Evolutionary conservation across 129 eudicot species (phyloP), one percentile per base, ranked within the genome.

Genomic region (Flaveria linearis): DNA sequence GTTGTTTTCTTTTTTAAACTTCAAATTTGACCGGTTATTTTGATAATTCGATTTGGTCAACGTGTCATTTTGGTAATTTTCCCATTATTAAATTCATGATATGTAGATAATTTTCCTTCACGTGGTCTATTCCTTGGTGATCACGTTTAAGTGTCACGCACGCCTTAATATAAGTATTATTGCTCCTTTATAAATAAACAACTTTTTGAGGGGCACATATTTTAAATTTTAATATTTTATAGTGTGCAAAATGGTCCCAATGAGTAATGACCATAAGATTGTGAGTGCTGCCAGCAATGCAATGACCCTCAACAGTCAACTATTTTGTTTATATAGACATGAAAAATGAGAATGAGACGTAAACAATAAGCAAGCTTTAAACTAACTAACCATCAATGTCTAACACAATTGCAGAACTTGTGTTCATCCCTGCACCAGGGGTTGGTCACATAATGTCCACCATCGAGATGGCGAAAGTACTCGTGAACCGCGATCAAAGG

Each of bases 381-480:
- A 11, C 23, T n/a, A 63, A 11, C 23, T n/a, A 28, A 26, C 28
- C 22, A 49, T 17, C 9, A 12, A 67, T 52, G 80, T 46, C 45
- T 4, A 41, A 67, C 15, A 39, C 45, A 66, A 3, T 18, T 28
- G 61, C 61, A 30, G 76, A 84, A 52, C 78, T 80, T 2, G 78
- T 84, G 20, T 75, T 84, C 50, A 30, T 84, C 76, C 87, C 87
- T 9, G 43, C 57, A 8, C 87, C 87, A n/a, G 87, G 64, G 5
- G 28, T 47, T 9, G 84, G 87, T 30, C 87, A 84, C 47, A 45
- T 84, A 25, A 46, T 71, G 30, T 76, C 87, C n/a, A 62, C 68
- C 9, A 39, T 77, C 10, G 80, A 76, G 67, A 46, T 80, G 36
- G 87, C 87, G 3, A 84, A 84, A 68, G 55, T 72, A 14, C 63